Evolutionary conservation across 768 basidiomycete species (phyloP), one percentile per base, ranked within the genome.

Genomic region (Lactarius sp.): DNA sequence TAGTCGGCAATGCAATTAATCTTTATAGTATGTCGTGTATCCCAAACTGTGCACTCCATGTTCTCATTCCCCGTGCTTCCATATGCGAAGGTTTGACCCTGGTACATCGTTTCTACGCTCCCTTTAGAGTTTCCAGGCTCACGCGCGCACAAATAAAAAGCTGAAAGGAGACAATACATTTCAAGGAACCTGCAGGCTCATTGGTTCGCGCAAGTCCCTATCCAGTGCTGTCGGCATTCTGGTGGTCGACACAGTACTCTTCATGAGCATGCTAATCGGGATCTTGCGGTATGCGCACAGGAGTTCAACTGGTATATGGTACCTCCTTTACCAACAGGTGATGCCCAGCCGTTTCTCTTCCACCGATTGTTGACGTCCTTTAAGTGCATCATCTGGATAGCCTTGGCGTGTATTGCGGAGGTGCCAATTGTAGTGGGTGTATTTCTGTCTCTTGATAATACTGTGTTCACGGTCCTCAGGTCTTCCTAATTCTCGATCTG

Each of bases 341-440:
- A 51, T 14, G 12, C 42, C 6, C n/a, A n/a, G 5, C 46, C 8
- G 8, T 18, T 34, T 52, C 14, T 36, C 41, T 33, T 33, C 5
- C 16, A 20, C 20, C 1, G 31, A 20, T 44, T 44, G 20, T 13
- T 60, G n/a, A 46, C 14, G 2, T 14, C 7, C 33, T 44, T 22
- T 13, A 14, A 60, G 59, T 60, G 51, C 36, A 52, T 60, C 6
- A 44, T 60, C 14, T 60, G 59, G 59, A 60, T 60, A 22, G 31
- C 14, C 12, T 22, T 60, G 41, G 59, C 51, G 1, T 7, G 12
- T 7, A 16, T 52, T 22, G 41, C 59, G 12, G 51, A 52, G 13
- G 34, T 60, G 16, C 59, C 59, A 13, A 3, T 42, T 44, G n/a
- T 39, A 16, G 50, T 51, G 1, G 4, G 34, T 20, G 4, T 39